Percentiles rank a stretch among this genome's conserved stretches.
These are phyloP conservation scores for Piromyces sp. DNA, from an alignment of 192 early-diverging fungal genomes.

Conservation along the genomic window DNA sequence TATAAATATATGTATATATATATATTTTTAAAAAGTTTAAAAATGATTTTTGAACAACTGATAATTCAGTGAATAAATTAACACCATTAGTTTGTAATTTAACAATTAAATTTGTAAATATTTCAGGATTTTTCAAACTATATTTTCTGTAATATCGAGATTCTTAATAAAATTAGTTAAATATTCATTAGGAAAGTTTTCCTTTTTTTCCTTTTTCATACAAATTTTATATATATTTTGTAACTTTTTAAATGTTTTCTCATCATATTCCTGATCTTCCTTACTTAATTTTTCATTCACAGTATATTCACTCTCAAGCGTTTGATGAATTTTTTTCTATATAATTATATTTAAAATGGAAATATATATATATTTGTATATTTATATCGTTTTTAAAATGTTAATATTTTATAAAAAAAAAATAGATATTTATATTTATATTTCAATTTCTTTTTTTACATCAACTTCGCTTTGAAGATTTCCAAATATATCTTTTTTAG, in stretches of 20 bases:
- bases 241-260: neutral
- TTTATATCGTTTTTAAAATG: no score
- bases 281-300: neutral
- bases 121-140: neutral
- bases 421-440: no score
- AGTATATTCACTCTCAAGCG: neutral
- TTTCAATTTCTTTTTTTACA: no score
- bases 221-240: neutral
- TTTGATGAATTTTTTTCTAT: neutral
- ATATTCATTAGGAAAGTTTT: neutral
- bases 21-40: no score
- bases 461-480: no score
- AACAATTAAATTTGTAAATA: neutral
- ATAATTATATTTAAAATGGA: no score
- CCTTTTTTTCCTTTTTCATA: neutral
- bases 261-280: neutral
- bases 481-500: no score
- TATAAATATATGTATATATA: no score
- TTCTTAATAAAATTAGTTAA: neutral
- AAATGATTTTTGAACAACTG: no score
- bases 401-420: no score
- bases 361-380: no score
- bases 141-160: neutral
- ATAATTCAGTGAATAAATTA: neutral
- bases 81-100: neutral